Conservation (phyloP, 2,329 filamentous ascomycete genomes). For the Aspergillus hiratsukae region DNA sequence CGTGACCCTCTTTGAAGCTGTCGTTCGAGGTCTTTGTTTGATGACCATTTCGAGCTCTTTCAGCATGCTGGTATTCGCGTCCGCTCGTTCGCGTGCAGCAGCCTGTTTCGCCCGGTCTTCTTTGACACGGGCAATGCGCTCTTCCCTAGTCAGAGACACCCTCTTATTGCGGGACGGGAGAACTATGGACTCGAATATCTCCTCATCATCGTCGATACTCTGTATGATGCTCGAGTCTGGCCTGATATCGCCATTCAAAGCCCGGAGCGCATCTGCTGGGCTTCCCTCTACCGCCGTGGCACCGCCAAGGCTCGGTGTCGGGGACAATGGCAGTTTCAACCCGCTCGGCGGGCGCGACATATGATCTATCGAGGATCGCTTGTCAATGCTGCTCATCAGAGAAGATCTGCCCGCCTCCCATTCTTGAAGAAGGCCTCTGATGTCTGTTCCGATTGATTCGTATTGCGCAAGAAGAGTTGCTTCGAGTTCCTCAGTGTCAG, state of each 20-base stretch:
- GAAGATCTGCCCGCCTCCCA: slow-evolving; percentile 88
- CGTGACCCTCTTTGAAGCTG: slow-evolving; percentile 39
- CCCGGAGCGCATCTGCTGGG: slow-evolving; percentile 67
- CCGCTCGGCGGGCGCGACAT: slow-evolving; percentile 50
- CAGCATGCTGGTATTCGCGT: slow-evolving; percentile 84
- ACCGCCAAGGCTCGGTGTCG: slow-evolving; percentile 44
- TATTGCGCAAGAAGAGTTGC: slow-evolving; percentile 81
- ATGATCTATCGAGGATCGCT: slow-evolving; percentile 63
- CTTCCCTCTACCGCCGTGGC: slow-evolving; percentile 51
- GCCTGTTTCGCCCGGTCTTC: slow-evolving; percentile 78
- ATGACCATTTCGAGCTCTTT: slow-evolving; percentile 91
- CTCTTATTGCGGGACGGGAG: slow-evolving; percentile 63
- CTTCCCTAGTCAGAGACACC: slow-evolving; percentile 71
- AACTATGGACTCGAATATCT: slow-evolving; percentile 89
- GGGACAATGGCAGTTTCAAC: slow-evolving; percentile 38
- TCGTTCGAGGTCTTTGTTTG: slow-evolving; percentile 48
- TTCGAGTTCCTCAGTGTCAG: slow-evolving; percentile 66
- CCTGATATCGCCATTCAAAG: slow-evolving; percentile 66
- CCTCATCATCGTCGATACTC: slow-evolving; percentile 53
- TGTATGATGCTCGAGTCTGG: slow-evolving; percentile 23
- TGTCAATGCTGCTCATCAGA: slow-evolving; percentile 74
- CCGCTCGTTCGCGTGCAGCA: slow-evolving; percentile 65
- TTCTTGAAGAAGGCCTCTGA: slow-evolving; percentile 72
- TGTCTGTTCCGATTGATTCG: slow-evolving; percentile 85
- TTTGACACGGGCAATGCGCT: slow-evolving; percentile 80